These are phyloP conservation scores for Penicillium griseofulvum DNA, from an alignment of 2,329 filamentous ascomycete species.

Conservation along the genomic window DNA sequence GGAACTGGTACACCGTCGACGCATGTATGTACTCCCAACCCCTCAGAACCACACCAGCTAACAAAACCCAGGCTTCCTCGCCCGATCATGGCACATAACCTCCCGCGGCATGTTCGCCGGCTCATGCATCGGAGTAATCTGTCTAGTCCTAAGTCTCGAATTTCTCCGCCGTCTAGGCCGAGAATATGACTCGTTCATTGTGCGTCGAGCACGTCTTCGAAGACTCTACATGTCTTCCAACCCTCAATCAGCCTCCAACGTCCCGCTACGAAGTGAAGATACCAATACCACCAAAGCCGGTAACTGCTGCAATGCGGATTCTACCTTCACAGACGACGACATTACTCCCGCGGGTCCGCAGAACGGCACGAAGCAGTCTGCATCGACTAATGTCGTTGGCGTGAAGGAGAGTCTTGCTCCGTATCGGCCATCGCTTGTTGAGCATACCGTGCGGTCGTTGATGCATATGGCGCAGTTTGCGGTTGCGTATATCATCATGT, in stretches of 20 bases:
- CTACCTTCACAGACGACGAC: not conserved
- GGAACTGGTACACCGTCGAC: slow-evolving; percentile 26
- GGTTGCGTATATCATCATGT: slow-evolving; percentile 77
- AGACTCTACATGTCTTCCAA: not conserved
- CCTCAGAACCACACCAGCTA: not conserved
- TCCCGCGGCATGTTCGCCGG: slow-evolving; percentile 72
- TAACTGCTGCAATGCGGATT: not conserved
- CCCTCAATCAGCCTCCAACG: not conserved
- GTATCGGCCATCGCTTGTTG: slow-evolving; percentile 59
- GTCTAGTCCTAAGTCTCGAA: slow-evolving; percentile 72
- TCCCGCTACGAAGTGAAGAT: not conserved
- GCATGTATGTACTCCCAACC: slow-evolving; percentile 12
- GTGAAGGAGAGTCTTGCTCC: not conserved
- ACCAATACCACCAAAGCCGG: not conserved
- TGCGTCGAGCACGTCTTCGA: slow-evolving; percentile 50
- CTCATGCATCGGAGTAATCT: slow-evolving; percentile 72
- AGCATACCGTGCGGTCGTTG: slow-evolving; percentile 65
- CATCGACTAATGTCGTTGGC: not conserved
- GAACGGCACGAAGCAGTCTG: not conserved
- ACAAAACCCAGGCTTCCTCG: slow-evolving; percentile 60
- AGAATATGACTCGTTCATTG: slow-evolving; percentile 70
- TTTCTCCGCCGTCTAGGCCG: slow-evolving; percentile 66
- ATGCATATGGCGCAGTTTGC: slow-evolving; percentile 71
- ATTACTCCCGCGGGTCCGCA: not conserved
- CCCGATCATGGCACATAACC: slow-evolving; percentile 66